Percentiles rank a stretch among this genome's conserved stretches.
These are phyloP conservation scores for Paramecium primaurelia DNA, from an alignment of 73 alveolate genomes.

Conservation along the genomic window DNA sequence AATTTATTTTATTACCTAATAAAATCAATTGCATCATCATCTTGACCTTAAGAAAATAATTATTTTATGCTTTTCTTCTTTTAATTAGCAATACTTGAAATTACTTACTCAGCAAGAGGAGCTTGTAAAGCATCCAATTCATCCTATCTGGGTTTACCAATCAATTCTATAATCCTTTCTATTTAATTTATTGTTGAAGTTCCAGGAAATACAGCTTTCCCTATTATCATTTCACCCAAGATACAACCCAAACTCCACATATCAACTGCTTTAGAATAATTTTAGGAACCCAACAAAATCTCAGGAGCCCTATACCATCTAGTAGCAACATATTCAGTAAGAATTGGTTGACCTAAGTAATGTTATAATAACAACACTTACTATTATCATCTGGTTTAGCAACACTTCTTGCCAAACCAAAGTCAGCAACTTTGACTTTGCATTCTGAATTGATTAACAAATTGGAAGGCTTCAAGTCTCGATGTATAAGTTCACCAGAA, in stretches of 20 bases:
- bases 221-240: slow-evolving; percentile 74
- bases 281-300: slow-evolving; percentile 55
- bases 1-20: slow-evolving; percentile 8
- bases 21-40: slow-evolving; percentile 68
- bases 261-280: slow-evolving; percentile 65
- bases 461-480: slow-evolving; percentile 90
- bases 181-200: slow-evolving; percentile 71
- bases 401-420: slow-evolving; percentile 88
- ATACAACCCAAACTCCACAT: slow-evolving; percentile 73
- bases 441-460: slow-evolving; percentile 86
- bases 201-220: slow-evolving; percentile 79
- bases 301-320: slow-evolving; percentile 80
- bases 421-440: slow-evolving; percentile 84
- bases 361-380: slow-evolving; percentile 60
- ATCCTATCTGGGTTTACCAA: slow-evolving; percentile 71
- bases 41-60: slow-evolving; percentile 56
- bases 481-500: slow-evolving; percentile 68
- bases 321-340: slow-evolving; percentile 80
- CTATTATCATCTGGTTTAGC: slow-evolving; percentile 71
- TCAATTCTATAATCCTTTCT: slow-evolving; percentile 67
- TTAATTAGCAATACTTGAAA: slow-evolving; percentile 41
- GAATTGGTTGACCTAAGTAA: slow-evolving; percentile 20
- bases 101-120: slow-evolving; percentile 63
- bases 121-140: slow-evolving; percentile 66
- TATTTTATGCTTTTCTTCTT: slow-evolving; percentile 52